Conservation (phyloP, 176 grass and related monocot genomes). For the Stipa capillata region DNA sequence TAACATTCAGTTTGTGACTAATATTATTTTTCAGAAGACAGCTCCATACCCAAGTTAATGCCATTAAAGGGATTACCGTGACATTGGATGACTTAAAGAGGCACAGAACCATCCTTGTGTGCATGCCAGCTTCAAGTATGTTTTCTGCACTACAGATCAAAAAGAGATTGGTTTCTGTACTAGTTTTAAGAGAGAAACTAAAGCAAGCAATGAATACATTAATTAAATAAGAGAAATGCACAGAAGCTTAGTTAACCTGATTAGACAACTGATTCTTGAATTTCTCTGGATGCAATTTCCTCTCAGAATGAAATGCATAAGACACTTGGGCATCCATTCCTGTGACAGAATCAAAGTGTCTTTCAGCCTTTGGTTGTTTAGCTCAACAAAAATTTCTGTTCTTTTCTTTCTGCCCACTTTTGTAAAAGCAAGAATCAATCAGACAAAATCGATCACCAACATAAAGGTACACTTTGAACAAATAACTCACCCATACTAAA, state of each 20-base stretch:
- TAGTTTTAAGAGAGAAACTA: background rate
- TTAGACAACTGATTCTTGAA: slow-evolving; percentile 90
- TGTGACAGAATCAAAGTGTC: slow-evolving; percentile 25
- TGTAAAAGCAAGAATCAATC: background rate
- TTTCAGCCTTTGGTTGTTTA: slow-evolving; percentile 25
- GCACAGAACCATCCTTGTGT: slow-evolving; percentile 97
- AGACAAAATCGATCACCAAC: background rate
- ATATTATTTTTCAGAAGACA: background rate
- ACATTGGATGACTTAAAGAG: slow-evolving; percentile 62
- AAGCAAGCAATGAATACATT: background rate
- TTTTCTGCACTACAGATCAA: slow-evolving; percentile 65
- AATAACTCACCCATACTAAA: slow-evolving; percentile 92
- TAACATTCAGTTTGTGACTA: background rate
- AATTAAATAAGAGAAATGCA: background rate
- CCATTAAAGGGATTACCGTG: slow-evolving; percentile 43
- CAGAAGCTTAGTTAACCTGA: slow-evolving; percentile 54
- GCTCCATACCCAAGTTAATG: background rate
- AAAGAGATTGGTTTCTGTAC: slow-evolving; percentile 11
- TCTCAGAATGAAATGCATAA: slow-evolving; percentile 85
- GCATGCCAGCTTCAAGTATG: slow-evolving; percentile 86
- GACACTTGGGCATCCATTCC: slow-evolving; percentile 99
- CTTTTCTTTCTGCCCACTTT: background rate
- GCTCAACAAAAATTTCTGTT: background rate
- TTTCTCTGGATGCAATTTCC: slow-evolving; percentile 87
- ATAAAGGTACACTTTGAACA: slow-evolving; percentile 22